Conservation (phyloP, 768 basidiomycete species). For the Suillus decipiens region DNA sequence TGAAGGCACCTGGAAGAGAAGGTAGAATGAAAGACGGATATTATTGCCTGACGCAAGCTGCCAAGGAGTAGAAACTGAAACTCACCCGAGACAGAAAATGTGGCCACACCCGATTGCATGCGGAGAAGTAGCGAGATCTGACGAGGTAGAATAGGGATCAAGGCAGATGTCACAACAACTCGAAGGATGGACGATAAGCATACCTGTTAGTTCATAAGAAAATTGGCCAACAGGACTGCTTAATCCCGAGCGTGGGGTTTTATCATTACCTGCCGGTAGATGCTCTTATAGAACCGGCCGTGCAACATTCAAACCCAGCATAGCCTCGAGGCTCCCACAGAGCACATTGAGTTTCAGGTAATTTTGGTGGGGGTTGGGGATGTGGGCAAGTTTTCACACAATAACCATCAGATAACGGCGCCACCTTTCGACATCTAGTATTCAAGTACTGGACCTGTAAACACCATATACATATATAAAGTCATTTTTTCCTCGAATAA, state of each 20-base stretch:
- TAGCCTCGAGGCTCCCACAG: too few species aligned
- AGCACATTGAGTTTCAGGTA: too few species aligned
- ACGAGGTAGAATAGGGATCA: slow-evolving; percentile 55
- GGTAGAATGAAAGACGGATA: neutral
- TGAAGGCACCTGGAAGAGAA: slow-evolving; percentile 51
- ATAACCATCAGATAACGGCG: too few species aligned
- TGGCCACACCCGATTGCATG: slow-evolving; percentile 78
- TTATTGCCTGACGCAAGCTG: neutral
- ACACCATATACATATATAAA: too few species aligned
- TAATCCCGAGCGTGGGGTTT: neutral
- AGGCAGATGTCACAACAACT: slow-evolving; percentile 79
- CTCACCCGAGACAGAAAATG: slow-evolving; percentile 70
- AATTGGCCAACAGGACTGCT: neutral
- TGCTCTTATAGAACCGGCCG: neutral
- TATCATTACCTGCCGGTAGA: neutral
- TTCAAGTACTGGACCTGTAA: too few species aligned
- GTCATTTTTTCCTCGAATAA: too few species aligned
- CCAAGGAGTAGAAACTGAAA: slow-evolving; percentile 16
- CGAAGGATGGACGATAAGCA: slow-evolving; percentile 67
- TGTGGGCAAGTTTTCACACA: too few species aligned
- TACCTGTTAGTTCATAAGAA: slow-evolving; percentile 29
- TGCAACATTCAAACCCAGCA: neutral
- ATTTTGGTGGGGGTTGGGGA: too few species aligned
- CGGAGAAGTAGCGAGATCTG: slow-evolving; percentile 51
- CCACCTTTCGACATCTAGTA: too few species aligned